These are phyloP conservation scores for Naganishia liquefaciens DNA, from an alignment of 1,284 basidiomycete species.

Conservation along the genomic window DNA sequence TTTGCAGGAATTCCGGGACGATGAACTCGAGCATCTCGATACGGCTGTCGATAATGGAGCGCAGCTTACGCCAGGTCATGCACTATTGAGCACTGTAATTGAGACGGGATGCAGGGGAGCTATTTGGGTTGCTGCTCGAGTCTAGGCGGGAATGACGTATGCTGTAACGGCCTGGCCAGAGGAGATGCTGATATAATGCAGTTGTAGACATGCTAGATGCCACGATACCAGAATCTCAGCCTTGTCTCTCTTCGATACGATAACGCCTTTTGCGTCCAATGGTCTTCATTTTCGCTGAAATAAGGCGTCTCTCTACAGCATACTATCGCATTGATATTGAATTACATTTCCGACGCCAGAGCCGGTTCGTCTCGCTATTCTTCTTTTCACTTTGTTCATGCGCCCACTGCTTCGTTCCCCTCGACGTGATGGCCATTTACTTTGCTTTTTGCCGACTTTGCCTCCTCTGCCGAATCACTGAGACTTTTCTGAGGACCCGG, in stretches of 20 bases:
- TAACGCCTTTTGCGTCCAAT: neutral
- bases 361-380: no score
- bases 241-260: no score
- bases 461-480: constrained; percentile 7
- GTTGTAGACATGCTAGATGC: no score
- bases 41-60: constrained; percentile 86
- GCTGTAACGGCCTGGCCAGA: no score
- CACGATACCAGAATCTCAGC: no score
- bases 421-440: constrained; percentile 14
- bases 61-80: constrained; percentile 89
- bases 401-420: constrained; percentile 18
- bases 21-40: constrained; percentile 91
- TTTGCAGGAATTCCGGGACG: constrained; percentile 85
- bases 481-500: constrained; percentile 29
- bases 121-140: constrained; percentile 80
- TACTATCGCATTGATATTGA: no score
- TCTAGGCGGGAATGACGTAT: constrained; percentile 55
- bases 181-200: no score
- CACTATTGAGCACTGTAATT: constrained; percentile 79
- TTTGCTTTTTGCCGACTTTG: constrained; percentile 10
- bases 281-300: neutral
- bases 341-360: no score
- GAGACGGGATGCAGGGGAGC: constrained; percentile 85
- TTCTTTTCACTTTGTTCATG: neutral
- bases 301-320: no score